Conservation (phyloP, 2,329 filamentous ascomycete species). For the Cladosporium oxysporum region DNA sequence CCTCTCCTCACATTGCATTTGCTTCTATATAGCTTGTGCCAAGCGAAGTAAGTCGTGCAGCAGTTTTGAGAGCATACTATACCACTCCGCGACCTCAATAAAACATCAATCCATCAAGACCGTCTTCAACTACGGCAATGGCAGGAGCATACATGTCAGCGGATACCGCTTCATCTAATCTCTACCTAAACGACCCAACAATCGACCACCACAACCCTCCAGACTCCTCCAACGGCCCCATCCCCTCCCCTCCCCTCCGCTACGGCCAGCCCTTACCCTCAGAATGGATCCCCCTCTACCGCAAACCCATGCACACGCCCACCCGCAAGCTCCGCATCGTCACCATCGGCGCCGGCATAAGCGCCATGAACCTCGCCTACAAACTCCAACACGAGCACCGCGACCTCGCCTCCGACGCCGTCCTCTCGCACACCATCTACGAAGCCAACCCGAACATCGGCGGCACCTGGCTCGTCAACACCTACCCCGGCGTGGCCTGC, state of each 20-base stretch:
- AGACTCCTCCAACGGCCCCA: slow-evolving; percentile 30
- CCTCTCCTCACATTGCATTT: not conserved
- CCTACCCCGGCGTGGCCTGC: slow-evolving; percentile 46
- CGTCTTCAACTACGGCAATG: not conserved
- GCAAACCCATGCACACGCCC: slow-evolving; percentile 34
- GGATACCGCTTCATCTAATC: slow-evolving; percentile 18
- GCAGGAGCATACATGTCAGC: slow-evolving; percentile 21
- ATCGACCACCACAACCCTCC: slow-evolving; percentile 22
- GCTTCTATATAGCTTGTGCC: not conserved
- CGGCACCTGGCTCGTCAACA: slow-evolving; percentile 45
- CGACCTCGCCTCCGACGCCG: slow-evolving; percentile 31
- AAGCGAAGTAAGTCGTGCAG: not conserved
- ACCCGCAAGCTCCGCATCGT: slow-evolving; percentile 33
- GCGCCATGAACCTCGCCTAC: slow-evolving; percentile 43
- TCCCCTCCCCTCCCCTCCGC: slow-evolving; percentile 28
- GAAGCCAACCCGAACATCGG: slow-evolving; percentile 45
- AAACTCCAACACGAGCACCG: slow-evolving; percentile 42
- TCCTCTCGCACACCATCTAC: slow-evolving; percentile 45
- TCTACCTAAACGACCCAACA: slow-evolving; percentile 29
- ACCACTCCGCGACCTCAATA: not conserved
- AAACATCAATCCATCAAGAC: not conserved
- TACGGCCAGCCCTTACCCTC: slow-evolving; percentile 32
- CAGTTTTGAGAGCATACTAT: not conserved
- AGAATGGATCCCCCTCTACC: slow-evolving; percentile 38
- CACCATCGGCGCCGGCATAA: slow-evolving; percentile 39